Evolutionary conservation across 352 stramenopile species (phyloP).

Genomic region (Elongisporangium anandrum): DNA sequence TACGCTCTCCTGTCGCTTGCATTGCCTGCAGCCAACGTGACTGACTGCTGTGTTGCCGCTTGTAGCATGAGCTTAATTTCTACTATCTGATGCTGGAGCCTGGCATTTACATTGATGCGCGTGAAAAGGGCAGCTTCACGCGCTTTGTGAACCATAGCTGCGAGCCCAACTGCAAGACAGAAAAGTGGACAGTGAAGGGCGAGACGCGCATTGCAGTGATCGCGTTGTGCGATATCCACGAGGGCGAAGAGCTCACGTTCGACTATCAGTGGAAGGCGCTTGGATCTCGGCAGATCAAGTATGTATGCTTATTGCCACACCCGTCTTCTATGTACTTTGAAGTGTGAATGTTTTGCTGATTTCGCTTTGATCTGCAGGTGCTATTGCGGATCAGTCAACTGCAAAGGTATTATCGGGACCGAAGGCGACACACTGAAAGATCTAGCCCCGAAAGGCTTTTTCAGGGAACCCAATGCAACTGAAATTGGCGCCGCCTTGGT

Average conservation of each 20-base stretch:
- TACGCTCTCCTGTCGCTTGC: constrained; percentile 9
- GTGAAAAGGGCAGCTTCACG: constrained; percentile 90
- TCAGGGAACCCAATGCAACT: constrained; percentile 53
- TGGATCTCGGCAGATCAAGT: constrained; percentile 73
- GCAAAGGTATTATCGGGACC: constrained; percentile 75
- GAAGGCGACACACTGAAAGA: constrained; percentile 36
- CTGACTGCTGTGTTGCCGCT: neutral
- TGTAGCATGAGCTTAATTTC: constrained; percentile 79
- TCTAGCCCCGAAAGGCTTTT: constrained; percentile 42
- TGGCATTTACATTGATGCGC: constrained; percentile 87
- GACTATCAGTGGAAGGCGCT: constrained; percentile 95
- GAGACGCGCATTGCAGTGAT: constrained; percentile 93
- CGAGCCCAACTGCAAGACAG: constrained; percentile 93
- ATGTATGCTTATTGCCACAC: no score
- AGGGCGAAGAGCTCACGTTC: constrained; percentile 92
- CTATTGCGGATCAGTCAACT: constrained; percentile 56
- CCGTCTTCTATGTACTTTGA: neutral
- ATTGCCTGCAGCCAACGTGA: neutral
- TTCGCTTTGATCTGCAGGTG: constrained; percentile 31
- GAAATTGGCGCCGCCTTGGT: constrained; percentile 47
- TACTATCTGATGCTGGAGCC: constrained; percentile 82
- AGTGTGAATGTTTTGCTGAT: neutral
- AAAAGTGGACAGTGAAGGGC: constrained; percentile 93
- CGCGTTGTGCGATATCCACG: constrained; percentile 84
- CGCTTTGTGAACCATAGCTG: constrained; percentile 97